Percentiles rank a stretch among this genome's conserved stretches.
These are phyloP conservation scores for Trichophyton mentagrophytes DNA, from an alignment of 2,329 filamentous ascomycete genomes.

Conservation along the genomic window DNA sequence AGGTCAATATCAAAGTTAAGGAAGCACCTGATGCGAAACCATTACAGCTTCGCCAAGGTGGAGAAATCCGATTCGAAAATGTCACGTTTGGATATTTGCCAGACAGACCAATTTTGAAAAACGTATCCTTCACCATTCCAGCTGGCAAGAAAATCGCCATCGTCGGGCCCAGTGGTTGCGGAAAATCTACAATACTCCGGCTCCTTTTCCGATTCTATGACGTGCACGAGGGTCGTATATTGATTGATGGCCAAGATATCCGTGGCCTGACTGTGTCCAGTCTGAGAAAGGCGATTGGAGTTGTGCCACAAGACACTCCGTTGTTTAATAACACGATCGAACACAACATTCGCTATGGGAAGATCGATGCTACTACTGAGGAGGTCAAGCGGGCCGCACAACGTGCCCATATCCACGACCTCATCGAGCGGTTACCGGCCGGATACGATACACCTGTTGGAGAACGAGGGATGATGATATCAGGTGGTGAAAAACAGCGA, in stretches of 20 bases:
- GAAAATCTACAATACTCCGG: conserved; percentile 84
- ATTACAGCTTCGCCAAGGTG: conserved; percentile 59
- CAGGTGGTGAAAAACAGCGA: conserved; percentile 84
- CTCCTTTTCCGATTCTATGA: conserved; percentile 94
- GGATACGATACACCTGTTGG: conserved; percentile 85
- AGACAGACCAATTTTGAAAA: conserved; percentile 73
- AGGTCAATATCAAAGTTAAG: conserved; percentile 78
- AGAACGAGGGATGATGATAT: conserved; percentile 93
- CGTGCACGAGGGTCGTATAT: conserved; percentile 67
- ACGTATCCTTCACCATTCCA: conserved; percentile 77
- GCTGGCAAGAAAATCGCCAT: conserved; percentile 93
- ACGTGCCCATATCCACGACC: conserved; percentile 73
- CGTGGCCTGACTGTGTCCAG: conserved; percentile 71
- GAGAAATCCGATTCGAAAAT: conserved; percentile 87
- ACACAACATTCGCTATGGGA: conserved; percentile 90
- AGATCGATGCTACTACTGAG: conserved; percentile 60
- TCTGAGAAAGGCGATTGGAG: conserved; percentile 72
- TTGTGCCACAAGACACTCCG: conserved; percentile 93
- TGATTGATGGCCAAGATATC: conserved; percentile 88
- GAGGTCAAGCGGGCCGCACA: conserved; percentile 65
- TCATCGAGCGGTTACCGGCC: conserved; percentile 66
- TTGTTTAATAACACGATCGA: conserved; percentile 94
- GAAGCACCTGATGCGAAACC: conserved; percentile 63
- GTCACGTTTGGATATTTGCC: conserved; percentile 86
- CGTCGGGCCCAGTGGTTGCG: conserved; percentile 88